Base-by-base conservation (phyloP, 1,284 basidiomycete species). In the Cystobasidium slooffiae region DNA sequence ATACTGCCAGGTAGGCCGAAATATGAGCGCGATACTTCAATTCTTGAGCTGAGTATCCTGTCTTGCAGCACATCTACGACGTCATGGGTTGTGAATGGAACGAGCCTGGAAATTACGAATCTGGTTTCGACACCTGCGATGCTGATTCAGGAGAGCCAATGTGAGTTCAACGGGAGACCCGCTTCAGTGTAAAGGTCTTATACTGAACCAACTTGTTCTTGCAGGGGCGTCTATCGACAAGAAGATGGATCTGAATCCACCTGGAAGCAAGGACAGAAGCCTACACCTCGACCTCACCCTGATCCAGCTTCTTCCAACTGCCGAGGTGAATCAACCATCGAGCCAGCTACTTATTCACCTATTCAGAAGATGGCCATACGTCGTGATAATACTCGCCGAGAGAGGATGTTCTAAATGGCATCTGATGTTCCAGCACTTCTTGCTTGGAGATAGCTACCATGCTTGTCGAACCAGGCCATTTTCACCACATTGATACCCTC, bases 61-160 rank as follows among this genome's bases (percentile, higher is more conserved):
- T 20, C 68, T 65, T 37, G 31, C 9, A 88, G n/a, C 80, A 81
- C 78, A 80, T 81, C 62, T 80, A 79, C 75, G 77, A 77, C 78
- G 79, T 83, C 37, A 87, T 87, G 86, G 87, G 87, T 14, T 88
- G 87, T 81, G 67, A 70, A 49, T 62, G 86, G 86, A 83, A 83
- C 78, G 79, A 80, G 76, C 82, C 87, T 9, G 88, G 85, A 20
- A 87, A 87, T 83, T 88, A 88, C 77, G 80, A 83, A 66, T 63
- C 82, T 0, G 84, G 84, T 39, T 88, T 85, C 78, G 87, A 88
- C 77, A 84, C 85, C 58, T 88, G 87, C 80, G 82, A 84, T 3
- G 86, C 82, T 14, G 83, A 86, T 67, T 80, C 84, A 55, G 85
- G 85, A 83, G 76, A 80, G 22, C 87, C 88, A 1, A 88, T 88